These are phyloP conservation scores for Lenzites betulinus DNA, from an alignment of 768 basidiomycete genomes.

Conservation along the genomic window DNA sequence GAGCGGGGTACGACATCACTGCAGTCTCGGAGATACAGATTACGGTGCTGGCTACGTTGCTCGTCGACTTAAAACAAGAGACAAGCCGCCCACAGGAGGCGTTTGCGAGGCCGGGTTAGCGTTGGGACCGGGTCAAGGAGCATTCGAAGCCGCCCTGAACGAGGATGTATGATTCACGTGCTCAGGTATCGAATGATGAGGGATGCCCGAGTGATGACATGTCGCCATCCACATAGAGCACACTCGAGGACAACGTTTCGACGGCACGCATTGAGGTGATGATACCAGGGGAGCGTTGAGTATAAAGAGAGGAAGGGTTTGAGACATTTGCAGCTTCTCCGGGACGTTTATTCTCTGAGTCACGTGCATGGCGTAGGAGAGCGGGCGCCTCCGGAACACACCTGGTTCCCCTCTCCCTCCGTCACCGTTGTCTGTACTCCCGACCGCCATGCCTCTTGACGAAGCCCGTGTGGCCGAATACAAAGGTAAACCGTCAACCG, in stretches of 20 bases:
- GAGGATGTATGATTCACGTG: background rate
- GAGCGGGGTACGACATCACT: constrained; percentile 49
- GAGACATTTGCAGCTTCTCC: too few species aligned
- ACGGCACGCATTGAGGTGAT: too few species aligned
- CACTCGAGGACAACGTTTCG: too few species aligned
- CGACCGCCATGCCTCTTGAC: constrained; percentile 42
- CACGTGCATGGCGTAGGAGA: background rate
- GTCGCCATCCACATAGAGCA: too few species aligned
- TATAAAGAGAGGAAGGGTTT: too few species aligned
- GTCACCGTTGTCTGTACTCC: constrained; percentile 1
- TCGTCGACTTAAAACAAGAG: background rate
- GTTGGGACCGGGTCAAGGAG: constrained; percentile 50
- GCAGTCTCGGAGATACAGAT: background rate
- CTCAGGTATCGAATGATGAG: background rate
- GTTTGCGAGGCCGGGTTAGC: constrained; percentile 38
- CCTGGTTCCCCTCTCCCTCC: constrained; percentile 11
- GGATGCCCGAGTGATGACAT: too few species aligned
- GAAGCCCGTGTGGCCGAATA: constrained; percentile 49
- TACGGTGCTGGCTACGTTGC: background rate
- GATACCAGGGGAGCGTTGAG: too few species aligned
- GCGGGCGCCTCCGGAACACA: constrained; percentile 17
- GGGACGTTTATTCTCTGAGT: background rate
- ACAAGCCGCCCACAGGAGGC: background rate
- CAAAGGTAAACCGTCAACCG: constrained; percentile 42
- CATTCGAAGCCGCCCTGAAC: constrained; percentile 10